Evolutionary conservation across 805 yeast species (phyloP).

Genomic region (Lachancea mirantina): DNA sequence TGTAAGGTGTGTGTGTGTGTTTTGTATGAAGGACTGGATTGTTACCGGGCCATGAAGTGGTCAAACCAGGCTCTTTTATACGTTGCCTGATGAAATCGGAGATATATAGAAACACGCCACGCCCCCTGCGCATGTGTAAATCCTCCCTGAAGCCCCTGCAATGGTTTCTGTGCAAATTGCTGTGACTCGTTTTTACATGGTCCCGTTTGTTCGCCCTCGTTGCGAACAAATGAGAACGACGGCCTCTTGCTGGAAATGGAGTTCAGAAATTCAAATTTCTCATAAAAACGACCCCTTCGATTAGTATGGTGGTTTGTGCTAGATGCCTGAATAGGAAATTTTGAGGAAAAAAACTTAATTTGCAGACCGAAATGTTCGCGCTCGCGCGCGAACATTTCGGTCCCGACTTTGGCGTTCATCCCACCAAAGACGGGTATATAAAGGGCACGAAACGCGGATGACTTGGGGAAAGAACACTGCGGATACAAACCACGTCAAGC

Average conservation of each 20-base stretch:
- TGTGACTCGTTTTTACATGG: conserved; percentile 1
- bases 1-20: not conserved
- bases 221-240: conserved; percentile 28
- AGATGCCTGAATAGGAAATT: conserved; percentile 22
- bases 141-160: too few species aligned
- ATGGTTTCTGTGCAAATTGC: not conserved
- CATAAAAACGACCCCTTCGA: conserved; percentile 12
- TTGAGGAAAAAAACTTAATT: conserved; percentile 8
- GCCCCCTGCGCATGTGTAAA: too few species aligned
- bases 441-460: not conserved
- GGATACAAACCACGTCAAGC: not conserved
- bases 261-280: conserved; percentile 16
- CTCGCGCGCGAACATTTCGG: conserved; percentile 7
- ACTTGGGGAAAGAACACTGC: too few species aligned
- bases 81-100: too few species aligned
- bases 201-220: conserved; percentile 16
- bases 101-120: too few species aligned
- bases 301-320: conserved; percentile 21
- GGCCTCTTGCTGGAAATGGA: conserved; percentile 14
- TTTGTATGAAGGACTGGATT: not conserved
- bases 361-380: conserved; percentile 12
- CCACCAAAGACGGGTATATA: not conserved
- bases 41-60: not conserved
- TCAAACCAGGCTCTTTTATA: too few species aligned
- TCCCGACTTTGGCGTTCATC: not conserved